Evolutionary conservation across 1,284 basidiomycete species (phyloP).

Genomic region (Marasmius fiardii): DNA sequence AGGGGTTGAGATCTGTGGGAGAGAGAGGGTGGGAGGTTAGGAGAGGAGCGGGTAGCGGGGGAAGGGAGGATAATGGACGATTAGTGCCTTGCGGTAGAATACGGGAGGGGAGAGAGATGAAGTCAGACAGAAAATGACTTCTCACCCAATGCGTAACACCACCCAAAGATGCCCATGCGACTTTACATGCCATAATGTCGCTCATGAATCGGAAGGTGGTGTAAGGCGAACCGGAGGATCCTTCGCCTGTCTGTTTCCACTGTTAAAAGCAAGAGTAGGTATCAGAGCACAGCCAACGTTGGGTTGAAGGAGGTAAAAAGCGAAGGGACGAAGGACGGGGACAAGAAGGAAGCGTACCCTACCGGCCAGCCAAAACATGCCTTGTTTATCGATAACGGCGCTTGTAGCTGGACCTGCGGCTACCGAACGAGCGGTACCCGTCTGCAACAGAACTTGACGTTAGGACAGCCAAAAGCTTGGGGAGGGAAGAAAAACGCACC

Average conservation of each 20-base stretch:
- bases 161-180: constrained; percentile 66
- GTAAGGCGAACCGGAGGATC: constrained; percentile 28
- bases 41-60: no score
- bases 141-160: constrained; percentile 86
- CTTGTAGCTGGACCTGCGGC: constrained; percentile 81
- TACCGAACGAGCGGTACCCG: constrained; percentile 52
- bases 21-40: not conserved
- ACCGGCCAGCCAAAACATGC: constrained; percentile 83
- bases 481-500: not conserved
- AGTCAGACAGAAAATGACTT: not conserved
- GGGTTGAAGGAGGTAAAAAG: constrained; percentile 10
- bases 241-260: constrained; percentile 94
- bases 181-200: constrained; percentile 80
- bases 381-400: constrained; percentile 80
- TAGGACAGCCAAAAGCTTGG: not conserved
- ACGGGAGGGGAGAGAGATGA: not conserved
- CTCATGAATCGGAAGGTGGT: constrained; percentile 68
- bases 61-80: not conserved
- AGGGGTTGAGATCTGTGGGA: constrained; percentile 42
- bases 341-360: constrained; percentile 41
- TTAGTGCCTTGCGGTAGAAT: not conserved
- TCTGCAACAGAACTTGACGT: not conserved
- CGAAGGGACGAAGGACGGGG: not conserved
- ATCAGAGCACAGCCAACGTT: no score
- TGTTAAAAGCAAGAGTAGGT: constrained; percentile 30